phyloP scores from a whole-genome alignment of 331 rosid species.

The Malus hybrid region DNA sequence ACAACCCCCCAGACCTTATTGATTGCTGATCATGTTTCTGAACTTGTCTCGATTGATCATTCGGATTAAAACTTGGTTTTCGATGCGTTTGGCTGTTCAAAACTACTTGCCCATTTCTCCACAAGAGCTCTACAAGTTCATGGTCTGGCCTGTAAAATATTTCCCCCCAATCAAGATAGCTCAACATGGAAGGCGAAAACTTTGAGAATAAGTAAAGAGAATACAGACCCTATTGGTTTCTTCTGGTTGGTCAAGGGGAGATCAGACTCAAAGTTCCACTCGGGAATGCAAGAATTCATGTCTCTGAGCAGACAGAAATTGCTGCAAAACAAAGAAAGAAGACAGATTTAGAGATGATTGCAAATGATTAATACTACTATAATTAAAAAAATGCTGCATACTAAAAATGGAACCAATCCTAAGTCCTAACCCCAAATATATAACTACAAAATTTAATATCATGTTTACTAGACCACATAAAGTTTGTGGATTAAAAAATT shows the following conservation, averaged over 20 bases:
- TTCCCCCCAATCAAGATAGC: neutral
- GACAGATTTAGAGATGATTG: conserved; percentile 7
- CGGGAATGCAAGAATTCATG: conserved; percentile 54
- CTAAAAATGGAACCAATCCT: conserved; percentile 9
- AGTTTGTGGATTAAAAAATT: neutral
- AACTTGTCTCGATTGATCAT: conserved; percentile 36
- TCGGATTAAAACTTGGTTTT: conserved; percentile 27
- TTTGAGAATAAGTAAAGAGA: conserved; percentile 13
- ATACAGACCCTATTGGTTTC: conserved; percentile 53
- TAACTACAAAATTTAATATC: neutral
- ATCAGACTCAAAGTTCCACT: conserved; percentile 61
- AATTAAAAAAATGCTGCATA: neutral
- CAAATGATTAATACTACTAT: neutral
- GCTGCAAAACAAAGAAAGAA: conserved; percentile 32
- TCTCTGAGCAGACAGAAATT: conserved; percentile 23
- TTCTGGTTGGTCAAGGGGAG: conserved; percentile 37
- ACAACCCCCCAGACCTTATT: conserved; percentile 27
- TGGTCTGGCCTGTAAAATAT: conserved; percentile 51
- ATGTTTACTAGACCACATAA: neutral
- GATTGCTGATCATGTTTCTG: conserved; percentile 41
- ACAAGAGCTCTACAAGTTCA: conserved; percentile 69
- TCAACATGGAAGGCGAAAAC: neutral
- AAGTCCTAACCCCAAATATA: neutral
- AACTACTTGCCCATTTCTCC: conserved; percentile 83
- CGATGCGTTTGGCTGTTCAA: conserved; percentile 52